Evolutionary conservation across 805 yeast species (phyloP).

Genomic region (Lipomyces orientalis): DNA sequence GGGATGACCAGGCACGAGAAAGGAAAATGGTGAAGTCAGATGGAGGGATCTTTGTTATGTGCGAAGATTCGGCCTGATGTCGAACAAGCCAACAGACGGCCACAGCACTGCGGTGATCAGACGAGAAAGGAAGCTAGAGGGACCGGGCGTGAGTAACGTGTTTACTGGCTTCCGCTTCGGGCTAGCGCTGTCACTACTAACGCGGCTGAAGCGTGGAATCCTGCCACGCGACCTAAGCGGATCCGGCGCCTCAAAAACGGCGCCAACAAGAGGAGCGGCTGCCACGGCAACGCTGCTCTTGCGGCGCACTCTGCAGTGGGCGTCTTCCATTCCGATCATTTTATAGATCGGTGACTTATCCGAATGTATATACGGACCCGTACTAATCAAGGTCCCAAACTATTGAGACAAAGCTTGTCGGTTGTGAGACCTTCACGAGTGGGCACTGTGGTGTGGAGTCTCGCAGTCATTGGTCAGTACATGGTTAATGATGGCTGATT

Average conservation of each 20-base stretch:
- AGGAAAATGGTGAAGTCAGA: not conserved
- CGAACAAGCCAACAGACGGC: not conserved
- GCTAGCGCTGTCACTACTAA: not conserved
- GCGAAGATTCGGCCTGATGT: not conserved
- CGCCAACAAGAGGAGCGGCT: not conserved
- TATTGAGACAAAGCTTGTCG: no score
- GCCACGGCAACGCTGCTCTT: slow-evolving; percentile 1
- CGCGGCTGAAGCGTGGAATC: not conserved
- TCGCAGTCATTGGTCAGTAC: no score
- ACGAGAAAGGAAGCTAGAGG: not conserved
- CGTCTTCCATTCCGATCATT: slow-evolving; percentile 3
- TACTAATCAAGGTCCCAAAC: not conserved
- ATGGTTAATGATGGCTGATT: no score
- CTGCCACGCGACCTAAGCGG: not conserved
- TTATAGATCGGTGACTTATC: not conserved
- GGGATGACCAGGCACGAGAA: not conserved
- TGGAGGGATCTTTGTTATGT: not conserved
- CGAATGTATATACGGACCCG: not conserved
- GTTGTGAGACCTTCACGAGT: no score
- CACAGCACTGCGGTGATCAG: not conserved
- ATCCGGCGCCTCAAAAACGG: not conserved
- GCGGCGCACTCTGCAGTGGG: not conserved
- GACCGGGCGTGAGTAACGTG: not conserved
- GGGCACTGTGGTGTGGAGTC: no score
- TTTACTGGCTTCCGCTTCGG: not conserved